Percentiles rank a stretch among this genome's conserved stretches.
Evolutionary conservation across 164 flowering plant genomes (phyloP).

Genomic region (Cinnamomum micranthum): DNA sequence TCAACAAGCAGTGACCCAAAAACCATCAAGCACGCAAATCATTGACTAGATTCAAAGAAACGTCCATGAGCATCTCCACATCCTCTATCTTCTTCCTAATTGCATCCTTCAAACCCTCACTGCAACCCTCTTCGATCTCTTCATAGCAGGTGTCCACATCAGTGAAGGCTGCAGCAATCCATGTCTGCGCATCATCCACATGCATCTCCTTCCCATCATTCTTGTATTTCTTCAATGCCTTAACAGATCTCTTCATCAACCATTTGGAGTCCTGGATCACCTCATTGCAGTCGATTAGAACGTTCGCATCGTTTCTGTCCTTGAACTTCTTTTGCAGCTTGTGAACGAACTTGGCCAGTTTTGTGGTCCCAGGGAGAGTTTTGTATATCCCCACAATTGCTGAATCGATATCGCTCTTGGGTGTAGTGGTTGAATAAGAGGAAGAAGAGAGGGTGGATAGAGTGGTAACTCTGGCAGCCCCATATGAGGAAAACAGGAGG

Average conservation of each 20-base stretch:
- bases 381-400: neutral
- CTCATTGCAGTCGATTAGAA: conserved; percentile 61
- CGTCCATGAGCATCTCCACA: conserved; percentile 55
- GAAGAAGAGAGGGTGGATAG: too few species aligned
- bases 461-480: too few species aligned
- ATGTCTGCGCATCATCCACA: conserved; percentile 83
- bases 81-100: conserved; percentile 29
- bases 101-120: conserved; percentile 29
- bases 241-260: conserved; percentile 52
- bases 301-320: conserved; percentile 38
- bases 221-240: conserved; percentile 43
- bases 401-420: neutral
- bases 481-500: neutral
- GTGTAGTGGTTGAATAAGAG: neutral
- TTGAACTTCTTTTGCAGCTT: conserved; percentile 23
- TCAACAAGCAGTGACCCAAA: too few species aligned
- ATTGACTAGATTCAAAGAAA: conserved; percentile 68
- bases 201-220: conserved; percentile 42
- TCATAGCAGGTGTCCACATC: conserved; percentile 82
- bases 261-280: conserved; percentile 57
- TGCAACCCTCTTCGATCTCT: conserved; percentile 47
- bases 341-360: neutral
- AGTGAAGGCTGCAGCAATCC: conserved; percentile 88
- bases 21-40: neutral
- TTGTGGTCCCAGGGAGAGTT: neutral